Evolutionary conservation across 2,329 filamentous ascomycete species (phyloP), one percentile per base, ranked within the genome.

Genomic region (Herpotrichia juniperi): DNA sequence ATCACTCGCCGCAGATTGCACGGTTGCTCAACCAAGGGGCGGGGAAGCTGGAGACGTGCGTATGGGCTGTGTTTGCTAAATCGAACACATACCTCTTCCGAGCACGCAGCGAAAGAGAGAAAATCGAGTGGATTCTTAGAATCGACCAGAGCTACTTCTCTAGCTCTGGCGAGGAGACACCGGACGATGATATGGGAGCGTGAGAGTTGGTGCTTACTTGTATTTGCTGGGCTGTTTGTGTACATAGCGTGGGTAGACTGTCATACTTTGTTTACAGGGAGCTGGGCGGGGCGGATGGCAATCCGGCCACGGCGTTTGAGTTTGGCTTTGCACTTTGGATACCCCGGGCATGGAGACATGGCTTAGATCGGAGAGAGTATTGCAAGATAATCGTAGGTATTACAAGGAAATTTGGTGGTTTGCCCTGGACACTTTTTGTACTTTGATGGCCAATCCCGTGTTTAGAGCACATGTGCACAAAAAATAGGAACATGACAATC

Each of bases 61-160:
- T 97, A 34, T 99, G 96, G 81, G 94, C 94, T 11, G 85, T 99
- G 45, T 99, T 97, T 69, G 93, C 91, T 35, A 90, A 89, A 53
- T 89, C 94, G 72, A 97, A 97, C 74, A 96, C 93, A 26, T 99
- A 93, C 84, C 81, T 99, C 34, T 97, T 99, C 73, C 91, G 92
- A 12, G 90, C 92, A 21, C 83, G 92, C 52, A 93, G 87, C 64
- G 93, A 97, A 77, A 83, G 87, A 43, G 93, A 97, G 74, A 96
- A 97, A 80, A 88, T 93, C 63, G 94, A 97, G 72, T 99, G 94
- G 94, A 96, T 99, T 63, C 84, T 96, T 74, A 88, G 89, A 67
- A 91, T 99, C 63, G 94, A 99, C 74, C 89, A 96, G 79, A 90
- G 88, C 61, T 87, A 83, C 71, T 85, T 86, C 64, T 70, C 61